Evolutionary conservation across 441 rosid species (phyloP), one percentile per base, ranked within the genome.

Genomic region (Breynia disticha): DNA sequence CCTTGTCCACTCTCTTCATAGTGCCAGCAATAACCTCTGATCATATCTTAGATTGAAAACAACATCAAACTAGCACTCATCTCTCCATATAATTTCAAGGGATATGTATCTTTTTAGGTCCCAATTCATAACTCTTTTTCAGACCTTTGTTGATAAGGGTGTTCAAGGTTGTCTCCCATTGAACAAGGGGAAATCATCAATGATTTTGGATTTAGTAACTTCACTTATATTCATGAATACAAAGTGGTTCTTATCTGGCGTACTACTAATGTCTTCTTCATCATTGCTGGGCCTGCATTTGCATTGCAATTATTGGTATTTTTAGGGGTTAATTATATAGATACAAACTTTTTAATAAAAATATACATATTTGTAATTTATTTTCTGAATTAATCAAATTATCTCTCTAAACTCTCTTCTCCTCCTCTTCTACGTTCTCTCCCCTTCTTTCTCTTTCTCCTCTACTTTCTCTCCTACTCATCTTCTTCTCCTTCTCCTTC

Each of bases 181-280:
- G 97, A 67, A 94, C 99, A 17, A n/a, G 96, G 96, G 66, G 96
- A 89, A 39, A 95, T 89, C 66, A 80, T 96, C 97, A 89, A 63
- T 17, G 20, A 43, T 46, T 56, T 57, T 10, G 44, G 57, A n/a
- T 7, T 55, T 9, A 38, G 50, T 16, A 13, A 2, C 19, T 9
- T n/a, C 37, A 32, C 16, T 7, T 15, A n/a, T 32, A 6, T 49
- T 49, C 9, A 45, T 45, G 5, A 45, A 6, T 19, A 12, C 18
- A 15, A 12, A 6, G 14, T 21, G 21, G 16, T 32, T 50, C 64
- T 57, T 62, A 87, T 97, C 83, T 89, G 96, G 57, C 79, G 66
- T 46, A 95, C 95, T n/a, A n/a, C n/a, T 53, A 87, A 70, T 64
- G 84, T 89, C 68, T 80, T 89, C 89, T 87, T 93, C 48, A 94